Evolutionary conservation across 345 rosid genomes (phyloP).

Genomic region (Lumnitzera racemosa): DNA sequence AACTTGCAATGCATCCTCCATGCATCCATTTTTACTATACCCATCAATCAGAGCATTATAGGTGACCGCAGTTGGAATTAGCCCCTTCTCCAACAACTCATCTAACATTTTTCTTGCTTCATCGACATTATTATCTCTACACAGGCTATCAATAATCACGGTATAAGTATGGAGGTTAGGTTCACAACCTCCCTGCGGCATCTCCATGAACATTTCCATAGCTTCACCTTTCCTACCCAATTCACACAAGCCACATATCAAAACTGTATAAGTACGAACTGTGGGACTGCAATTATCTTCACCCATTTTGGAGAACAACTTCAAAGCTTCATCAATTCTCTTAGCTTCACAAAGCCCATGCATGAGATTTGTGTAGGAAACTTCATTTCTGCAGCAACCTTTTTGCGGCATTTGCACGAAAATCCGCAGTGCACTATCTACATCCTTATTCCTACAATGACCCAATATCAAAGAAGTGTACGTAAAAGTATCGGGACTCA

Average conservation of each 20-base stretch:
- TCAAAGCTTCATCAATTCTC: constrained; percentile 59
- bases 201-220: constrained; percentile 42
- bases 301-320: constrained; percentile 52
- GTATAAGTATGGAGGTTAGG: constrained; percentile 79
- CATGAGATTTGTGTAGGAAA: constrained; percentile 65
- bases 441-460: constrained; percentile 62
- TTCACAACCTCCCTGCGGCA: constrained; percentile 53
- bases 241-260: constrained; percentile 52
- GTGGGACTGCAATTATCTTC: constrained; percentile 59
- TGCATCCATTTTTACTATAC: constrained; percentile 60
- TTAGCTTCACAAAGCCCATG: constrained; percentile 72
- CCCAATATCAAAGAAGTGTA: constrained; percentile 77
- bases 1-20: constrained; percentile 53
- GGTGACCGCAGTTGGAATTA: constrained; percentile 59
- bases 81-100: constrained; percentile 51
- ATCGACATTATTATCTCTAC: constrained; percentile 47
- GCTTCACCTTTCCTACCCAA: constrained; percentile 51
- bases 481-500: constrained; percentile 59
- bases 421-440: constrained; percentile 48
- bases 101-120: constrained; percentile 51
- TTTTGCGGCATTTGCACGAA: constrained; percentile 50
- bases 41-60: constrained; percentile 83
- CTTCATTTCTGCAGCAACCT: constrained; percentile 67
- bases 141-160: constrained; percentile 54
- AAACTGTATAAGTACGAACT: constrained; percentile 71